A percentile compares a stretch with the other conserved stretches of the same genome.
These are phyloP conservation scores for Apiospora koreana DNA, from an alignment of 2,329 filamentous ascomycete genomes.

Conservation along the genomic window DNA sequence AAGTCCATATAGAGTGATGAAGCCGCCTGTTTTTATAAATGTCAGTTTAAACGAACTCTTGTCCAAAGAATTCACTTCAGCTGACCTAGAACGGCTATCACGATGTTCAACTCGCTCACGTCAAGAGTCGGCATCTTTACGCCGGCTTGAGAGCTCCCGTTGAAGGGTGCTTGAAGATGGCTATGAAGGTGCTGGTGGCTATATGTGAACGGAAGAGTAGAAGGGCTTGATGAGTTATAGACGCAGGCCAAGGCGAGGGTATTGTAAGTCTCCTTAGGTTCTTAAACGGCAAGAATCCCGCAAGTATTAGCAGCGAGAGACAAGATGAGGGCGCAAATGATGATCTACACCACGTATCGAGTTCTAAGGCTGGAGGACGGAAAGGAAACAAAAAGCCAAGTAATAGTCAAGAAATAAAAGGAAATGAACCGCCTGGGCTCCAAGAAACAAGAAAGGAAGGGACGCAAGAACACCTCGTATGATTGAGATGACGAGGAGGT, in stretches of 20 bases:
- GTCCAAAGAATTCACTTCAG: not conserved
- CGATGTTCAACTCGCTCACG: conserved; percentile 54
- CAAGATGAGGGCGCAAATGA: not conserved
- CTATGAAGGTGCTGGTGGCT: not conserved
- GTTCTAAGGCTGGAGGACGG: not conserved
- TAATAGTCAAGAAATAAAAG: not conserved
- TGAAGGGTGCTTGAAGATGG: not conserved
- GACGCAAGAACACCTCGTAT: not conserved
- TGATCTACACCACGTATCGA: not conserved
- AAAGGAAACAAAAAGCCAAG: not conserved
- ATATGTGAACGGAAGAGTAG: not conserved
- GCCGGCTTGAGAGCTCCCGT: not conserved
- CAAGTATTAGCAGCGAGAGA: not conserved
- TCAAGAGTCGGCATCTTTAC: conserved; percentile 47
- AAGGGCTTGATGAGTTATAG: not conserved
- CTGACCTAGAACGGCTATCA: conserved; percentile 46
- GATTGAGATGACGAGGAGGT: not conserved
- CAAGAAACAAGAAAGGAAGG: not conserved
- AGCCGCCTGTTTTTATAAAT: conserved; percentile 38
- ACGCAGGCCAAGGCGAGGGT: not conserved
- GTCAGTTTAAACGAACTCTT: conserved; percentile 14
- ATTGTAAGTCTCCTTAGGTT: not conserved
- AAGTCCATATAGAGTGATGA: conserved; percentile 50
- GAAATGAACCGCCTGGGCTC: conserved; percentile 4
- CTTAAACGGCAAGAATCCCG: not conserved